Percentiles rank a stretch among this genome's conserved stretches.
Evolutionary conservation across 768 basidiomycete genomes (phyloP).

Genomic region (Mycena maculata): DNA sequence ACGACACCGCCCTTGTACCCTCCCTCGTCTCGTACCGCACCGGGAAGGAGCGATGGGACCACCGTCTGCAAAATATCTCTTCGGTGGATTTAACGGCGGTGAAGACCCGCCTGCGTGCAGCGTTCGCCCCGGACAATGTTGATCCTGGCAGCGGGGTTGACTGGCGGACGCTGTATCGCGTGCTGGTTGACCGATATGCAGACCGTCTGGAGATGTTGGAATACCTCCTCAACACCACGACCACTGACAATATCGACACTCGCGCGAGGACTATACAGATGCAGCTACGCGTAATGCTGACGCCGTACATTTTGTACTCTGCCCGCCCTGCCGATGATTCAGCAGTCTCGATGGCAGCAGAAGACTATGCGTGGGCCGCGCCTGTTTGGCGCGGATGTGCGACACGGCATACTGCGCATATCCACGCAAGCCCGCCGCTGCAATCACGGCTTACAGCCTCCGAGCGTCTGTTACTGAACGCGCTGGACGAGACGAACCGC

Average conservation of each 20-base stretch:
- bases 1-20: slow-evolving; percentile 45
- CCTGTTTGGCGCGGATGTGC: slow-evolving; percentile 46
- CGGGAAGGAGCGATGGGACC: slow-evolving; percentile 42
- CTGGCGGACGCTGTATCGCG: slow-evolving; percentile 46
- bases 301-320: slow-evolving; percentile 16
- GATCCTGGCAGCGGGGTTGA: slow-evolving; percentile 43
- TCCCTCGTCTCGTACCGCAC: slow-evolving; percentile 43
- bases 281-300: slow-evolving; percentile 30
- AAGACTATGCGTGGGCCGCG: slow-evolving; percentile 40
- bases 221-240: slow-evolving; percentile 32
- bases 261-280: background rate
- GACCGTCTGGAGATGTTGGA: slow-evolving; percentile 44
- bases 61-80: slow-evolving; percentile 44
- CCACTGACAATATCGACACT: background rate
- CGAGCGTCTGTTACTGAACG: slow-evolving; percentile 42
- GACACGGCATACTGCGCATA: slow-evolving; percentile 28
- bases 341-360: background rate
- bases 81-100: slow-evolving; percentile 32
- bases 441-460: slow-evolving; percentile 39
- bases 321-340: background rate
- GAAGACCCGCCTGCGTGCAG: slow-evolving; percentile 26
- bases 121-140: background rate
- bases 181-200: slow-evolving; percentile 46
- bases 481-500: slow-evolving; percentile 25
- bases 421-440: background rate